Evolutionary conservation across 805 yeast genomes (phyloP).

Genomic region (Saccharomycopsis fibuligera): DNA sequence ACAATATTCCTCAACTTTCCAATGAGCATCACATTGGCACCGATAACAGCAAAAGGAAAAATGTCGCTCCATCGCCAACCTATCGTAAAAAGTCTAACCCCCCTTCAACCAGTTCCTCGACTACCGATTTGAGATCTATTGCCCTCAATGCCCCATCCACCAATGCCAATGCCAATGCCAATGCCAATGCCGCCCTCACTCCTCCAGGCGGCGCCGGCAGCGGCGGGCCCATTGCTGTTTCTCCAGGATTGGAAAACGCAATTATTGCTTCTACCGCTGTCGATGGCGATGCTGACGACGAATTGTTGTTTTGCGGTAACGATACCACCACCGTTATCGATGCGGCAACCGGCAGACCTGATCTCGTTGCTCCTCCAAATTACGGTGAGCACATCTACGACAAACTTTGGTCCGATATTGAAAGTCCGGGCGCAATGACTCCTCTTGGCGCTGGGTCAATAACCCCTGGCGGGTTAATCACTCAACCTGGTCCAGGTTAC

Average conservation of each 20-base stretch:
- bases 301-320: slow-evolving; percentile 31
- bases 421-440: slow-evolving; percentile 28
- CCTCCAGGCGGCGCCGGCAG: neutral
- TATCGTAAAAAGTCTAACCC: slow-evolving; percentile 4
- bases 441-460: slow-evolving; percentile 26
- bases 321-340: slow-evolving; percentile 21
- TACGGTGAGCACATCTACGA: slow-evolving; percentile 81
- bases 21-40: neutral
- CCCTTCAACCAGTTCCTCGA: slow-evolving; percentile 7
- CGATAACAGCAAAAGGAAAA: neutral
- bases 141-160: neutral
- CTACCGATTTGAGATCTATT: slow-evolving; percentile 9
- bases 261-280: slow-evolving; percentile 8
- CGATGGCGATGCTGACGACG: slow-evolving; percentile 29
- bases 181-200: neutral
- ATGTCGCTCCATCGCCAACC: neutral
- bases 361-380: slow-evolving; percentile 73
- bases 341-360: slow-evolving; percentile 32
- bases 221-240: neutral
- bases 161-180: neutral
- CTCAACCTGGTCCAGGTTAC: slow-evolving; percentile 12
- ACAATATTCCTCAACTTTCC: slow-evolving; percentile 12
- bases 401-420: slow-evolving; percentile 62
- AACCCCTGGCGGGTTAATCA: slow-evolving; percentile 32
- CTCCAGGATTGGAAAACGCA: slow-evolving; percentile 9